Evolutionary conservation across 352 stramenopile species (phyloP), one percentile per base, ranked within the genome.

Genomic region (Elongisporangium anandrum): DNA sequence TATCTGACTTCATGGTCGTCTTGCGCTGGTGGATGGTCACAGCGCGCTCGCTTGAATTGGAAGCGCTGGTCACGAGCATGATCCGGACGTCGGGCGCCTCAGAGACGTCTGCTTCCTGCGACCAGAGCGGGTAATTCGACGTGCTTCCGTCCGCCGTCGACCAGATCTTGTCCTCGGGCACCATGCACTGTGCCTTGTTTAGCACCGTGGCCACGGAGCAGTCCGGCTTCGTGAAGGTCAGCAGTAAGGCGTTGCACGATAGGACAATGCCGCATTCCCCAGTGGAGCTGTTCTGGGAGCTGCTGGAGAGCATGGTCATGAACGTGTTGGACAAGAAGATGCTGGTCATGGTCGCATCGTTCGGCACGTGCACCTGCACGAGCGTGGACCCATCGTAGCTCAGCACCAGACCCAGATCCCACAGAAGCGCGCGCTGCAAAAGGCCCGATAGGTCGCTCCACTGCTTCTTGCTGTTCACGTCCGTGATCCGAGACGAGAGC

Each of bases 361-460:
- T 86, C 21, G 66, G 67, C n/a, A 75, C 66, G 34, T 76, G 66
- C 21, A 88, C 65, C 49, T 88, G 78, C 8, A 83, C 61, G 7
- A 84, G 61, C 15, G 60, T 50, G 21, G 58, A 52, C 5, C 65
- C 70, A 13, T 62, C 57, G 24, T 54, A 66, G 2, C 73, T 73
- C 60, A 76, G 62, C 13, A 88, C 66, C 3, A 86, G 64, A 0
- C 78, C 78, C 2, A 57, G 52, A 51, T 88, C 78, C 75, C 75
- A 88, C 34, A 88, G 58, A 50, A 88, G 48, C 20, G 78, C 78
- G 34, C 78, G 75, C 60, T 88, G 75, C 6, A 86, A 54, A 16
- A 68, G 66, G 17, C 69, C 61, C 1, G 77, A 80, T 5, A 87
- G 66, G 4, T 57, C 12, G 50, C 66, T 50, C 69, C 69, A 77